A percentile compares a stretch with the other conserved stretches of the same genome.
phyloP scores from a whole-genome alignment of 2,329 filamentous ascomycete species.

The Furcasterigmium sp. region DNA sequence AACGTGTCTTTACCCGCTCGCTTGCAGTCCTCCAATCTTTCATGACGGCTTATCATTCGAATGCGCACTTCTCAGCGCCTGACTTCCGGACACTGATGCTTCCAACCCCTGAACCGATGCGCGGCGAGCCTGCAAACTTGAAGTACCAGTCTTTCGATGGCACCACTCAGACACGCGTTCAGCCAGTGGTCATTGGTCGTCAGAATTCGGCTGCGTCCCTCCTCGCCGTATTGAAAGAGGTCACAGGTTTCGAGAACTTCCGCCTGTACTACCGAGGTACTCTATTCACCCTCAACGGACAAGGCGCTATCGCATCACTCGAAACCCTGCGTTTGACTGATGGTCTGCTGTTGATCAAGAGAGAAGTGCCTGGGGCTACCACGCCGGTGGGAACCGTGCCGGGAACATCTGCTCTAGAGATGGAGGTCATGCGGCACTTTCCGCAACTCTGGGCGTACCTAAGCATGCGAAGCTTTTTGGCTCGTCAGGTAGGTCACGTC shows the following conservation, averaged over 20 bases:
- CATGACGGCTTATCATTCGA: conserved; percentile 57
- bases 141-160: conserved; percentile 72
- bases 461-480: conserved; percentile 64
- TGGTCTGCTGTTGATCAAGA: conserved; percentile 59
- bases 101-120: conserved; percentile 43
- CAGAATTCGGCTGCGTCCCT: conserved; percentile 68
- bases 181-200: conserved; percentile 59
- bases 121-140: conserved; percentile 61
- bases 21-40: conserved; percentile 65
- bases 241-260: conserved; percentile 72
- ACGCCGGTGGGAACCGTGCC: conserved; percentile 39
- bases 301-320: conserved; percentile 55
- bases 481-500: conserved; percentile 55
- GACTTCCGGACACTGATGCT: conserved; percentile 50
- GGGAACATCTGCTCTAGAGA: conserved; percentile 61
- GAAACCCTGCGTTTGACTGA: conserved; percentile 62
- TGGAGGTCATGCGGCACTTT: conserved; percentile 77
- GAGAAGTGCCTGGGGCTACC: conserved; percentile 36
- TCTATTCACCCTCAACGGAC: conserved; percentile 56
- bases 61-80: conserved; percentile 54
- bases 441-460: conserved; percentile 78
- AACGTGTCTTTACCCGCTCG: conserved; percentile 63
- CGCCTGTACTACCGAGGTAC: conserved; percentile 66
- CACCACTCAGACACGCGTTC: conserved; percentile 52
- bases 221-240: conserved; percentile 58